A percentile compares a stretch with the other conserved stretches of the same genome.
These are phyloP conservation scores for Brassica carinata DNA, from an alignment of 345 rosid genomes.

Conservation along the genomic window DNA sequence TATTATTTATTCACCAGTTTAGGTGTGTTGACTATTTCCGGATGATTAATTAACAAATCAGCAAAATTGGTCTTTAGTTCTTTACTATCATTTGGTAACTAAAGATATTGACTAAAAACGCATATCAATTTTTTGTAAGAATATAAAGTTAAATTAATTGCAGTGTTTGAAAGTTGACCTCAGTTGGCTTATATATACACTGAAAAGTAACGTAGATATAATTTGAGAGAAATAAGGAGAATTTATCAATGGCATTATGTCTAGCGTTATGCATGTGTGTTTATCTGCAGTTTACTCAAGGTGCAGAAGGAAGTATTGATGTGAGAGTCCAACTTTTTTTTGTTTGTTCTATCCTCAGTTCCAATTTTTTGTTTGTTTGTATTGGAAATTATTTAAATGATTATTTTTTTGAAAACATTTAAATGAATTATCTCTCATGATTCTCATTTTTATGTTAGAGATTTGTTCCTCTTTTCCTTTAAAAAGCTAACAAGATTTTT, in stretches of 20 bases:
- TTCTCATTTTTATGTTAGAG: too few relatives aligned
- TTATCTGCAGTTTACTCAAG: constrained; percentile 13
- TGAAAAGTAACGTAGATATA: not conserved
- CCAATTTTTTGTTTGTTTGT: too few relatives aligned
- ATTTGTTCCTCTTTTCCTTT: too few relatives aligned
- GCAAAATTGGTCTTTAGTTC: not conserved
- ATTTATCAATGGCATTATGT: constrained; percentile 21
- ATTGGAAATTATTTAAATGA: too few relatives aligned
- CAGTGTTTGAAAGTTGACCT: not conserved
- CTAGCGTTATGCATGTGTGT: constrained; percentile 15
- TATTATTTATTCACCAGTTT: not conserved
- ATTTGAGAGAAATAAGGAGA: not conserved
- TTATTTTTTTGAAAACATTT: too few relatives aligned
- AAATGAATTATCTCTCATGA: too few relatives aligned
- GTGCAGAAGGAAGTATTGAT: constrained; percentile 24
- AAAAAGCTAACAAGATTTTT: too few relatives aligned
- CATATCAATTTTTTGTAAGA: constrained; percentile 5
- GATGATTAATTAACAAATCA: not conserved
- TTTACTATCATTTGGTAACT: not conserved
- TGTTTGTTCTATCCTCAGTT: not conserved
- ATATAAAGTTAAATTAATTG: too few relatives aligned
- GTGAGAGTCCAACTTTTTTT: constrained; percentile 19
- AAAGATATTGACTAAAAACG: constrained; percentile 4
- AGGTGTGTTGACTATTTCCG: not conserved
- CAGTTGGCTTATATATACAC: constrained; percentile 10